A percentile compares a stretch with the other conserved stretches of the same genome.
Conservation (phyloP, 2,329 filamentous ascomycete genomes). For the Arachnomyces sp. region DNA sequence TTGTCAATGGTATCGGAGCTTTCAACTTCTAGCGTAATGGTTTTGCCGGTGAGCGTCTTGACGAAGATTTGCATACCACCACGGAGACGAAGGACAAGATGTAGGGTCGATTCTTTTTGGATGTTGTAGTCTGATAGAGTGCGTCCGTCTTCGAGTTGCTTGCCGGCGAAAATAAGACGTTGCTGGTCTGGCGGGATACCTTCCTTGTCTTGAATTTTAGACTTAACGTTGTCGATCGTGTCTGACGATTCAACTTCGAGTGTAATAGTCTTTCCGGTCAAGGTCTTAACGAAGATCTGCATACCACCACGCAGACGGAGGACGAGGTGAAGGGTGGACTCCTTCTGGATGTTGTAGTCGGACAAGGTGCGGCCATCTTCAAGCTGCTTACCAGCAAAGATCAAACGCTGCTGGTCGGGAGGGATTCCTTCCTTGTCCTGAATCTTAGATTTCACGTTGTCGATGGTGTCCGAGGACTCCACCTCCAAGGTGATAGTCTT, state of each 20-base stretch:
- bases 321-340: conserved; percentile 76
- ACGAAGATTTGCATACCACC: conserved; percentile 83
- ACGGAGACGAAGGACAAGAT: conserved; percentile 72
- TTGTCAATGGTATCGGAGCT: conserved; percentile 64
- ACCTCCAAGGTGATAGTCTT: conserved; percentile 62
- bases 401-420: conserved; percentile 89
- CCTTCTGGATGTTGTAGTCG: conserved; percentile 96
- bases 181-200: conserved; percentile 93
- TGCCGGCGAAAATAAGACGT: conserved; percentile 86
- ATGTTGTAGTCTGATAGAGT: conserved; percentile 96
- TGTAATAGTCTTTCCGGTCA: conserved; percentile 85
- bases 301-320: conserved; percentile 79
- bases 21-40: conserved; percentile 62
- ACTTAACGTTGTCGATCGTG: conserved; percentile 91
- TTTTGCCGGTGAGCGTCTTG: conserved; percentile 72
- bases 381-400: conserved; percentile 93
- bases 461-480: conserved; percentile 75
- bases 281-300: conserved; percentile 52
- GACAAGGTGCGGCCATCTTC: conserved; percentile 86
- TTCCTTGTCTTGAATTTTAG: conserved; percentile 74
- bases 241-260: conserved; percentile 83
- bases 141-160: conserved; percentile 87
- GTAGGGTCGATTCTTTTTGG: conserved; percentile 79
- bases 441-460: conserved; percentile 96
- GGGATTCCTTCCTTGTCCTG: conserved; percentile 97